Conservation (phyloP, 331 rosid species). For the Pyrus hybrid region DNA sequence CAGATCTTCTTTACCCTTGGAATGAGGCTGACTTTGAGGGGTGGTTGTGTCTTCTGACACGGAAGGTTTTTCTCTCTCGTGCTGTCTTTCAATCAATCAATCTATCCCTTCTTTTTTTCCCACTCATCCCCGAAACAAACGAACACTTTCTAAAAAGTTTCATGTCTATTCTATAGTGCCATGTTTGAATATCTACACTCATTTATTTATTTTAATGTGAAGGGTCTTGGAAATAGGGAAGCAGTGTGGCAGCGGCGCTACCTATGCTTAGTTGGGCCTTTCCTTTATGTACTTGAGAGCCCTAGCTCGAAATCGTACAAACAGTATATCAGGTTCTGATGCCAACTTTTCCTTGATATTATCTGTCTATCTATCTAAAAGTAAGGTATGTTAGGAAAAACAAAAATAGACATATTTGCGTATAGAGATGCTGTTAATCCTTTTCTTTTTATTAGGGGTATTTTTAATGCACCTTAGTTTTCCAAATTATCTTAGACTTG, state of each 20-base stretch:
- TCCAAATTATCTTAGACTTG: not conserved
- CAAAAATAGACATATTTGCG: not conserved
- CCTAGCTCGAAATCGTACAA: slow-evolving; percentile 83
- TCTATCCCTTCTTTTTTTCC: no score
- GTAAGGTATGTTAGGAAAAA: not conserved
- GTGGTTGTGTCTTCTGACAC: slow-evolving; percentile 67
- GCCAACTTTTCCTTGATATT: slow-evolving; percentile 9
- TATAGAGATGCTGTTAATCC: not conserved
- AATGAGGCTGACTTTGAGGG: slow-evolving; percentile 92
- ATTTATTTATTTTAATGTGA: slow-evolving; percentile 6
- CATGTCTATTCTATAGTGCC: not conserved
- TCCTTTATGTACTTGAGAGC: slow-evolving; percentile 76
- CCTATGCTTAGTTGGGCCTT: slow-evolving; percentile 82
- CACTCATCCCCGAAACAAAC: not conserved
- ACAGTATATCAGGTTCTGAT: slow-evolving; percentile 65
- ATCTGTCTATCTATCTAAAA: not conserved
- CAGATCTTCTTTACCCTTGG: slow-evolving; percentile 64
- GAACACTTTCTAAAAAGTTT: not conserved
- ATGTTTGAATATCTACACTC: not conserved
- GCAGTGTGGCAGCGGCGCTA: slow-evolving; percentile 92
- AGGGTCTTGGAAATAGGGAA: slow-evolving; percentile 97
- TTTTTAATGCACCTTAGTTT: not conserved
- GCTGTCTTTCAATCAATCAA: not conserved
- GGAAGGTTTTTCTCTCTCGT: slow-evolving; percentile 60
- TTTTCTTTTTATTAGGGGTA: not conserved